Evolutionary conservation across 768 basidiomycete species (phyloP), one percentile per base, ranked within the genome.

Genomic region (Pholiota microspora): DNA sequence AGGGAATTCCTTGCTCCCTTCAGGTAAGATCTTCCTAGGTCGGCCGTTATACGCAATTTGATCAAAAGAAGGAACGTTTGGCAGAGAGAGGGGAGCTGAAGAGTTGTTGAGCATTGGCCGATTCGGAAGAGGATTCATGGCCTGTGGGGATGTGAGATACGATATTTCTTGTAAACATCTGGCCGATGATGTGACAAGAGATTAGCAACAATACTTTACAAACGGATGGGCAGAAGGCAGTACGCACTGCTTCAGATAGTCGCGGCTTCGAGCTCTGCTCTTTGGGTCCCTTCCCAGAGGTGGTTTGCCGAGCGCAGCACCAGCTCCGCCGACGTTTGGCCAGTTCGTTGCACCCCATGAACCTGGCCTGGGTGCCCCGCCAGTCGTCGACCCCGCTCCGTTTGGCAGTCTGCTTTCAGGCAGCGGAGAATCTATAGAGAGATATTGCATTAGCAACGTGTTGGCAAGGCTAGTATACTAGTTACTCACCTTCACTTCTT

Each of bases 81-180:
- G 86, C 53, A 89, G 73, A 34, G 84, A 74, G 57, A 88, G 76
- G 32, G 85, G 80, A 51, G 86, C 78, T 45, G 81, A 76, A 25
- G 85, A 69, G 64, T 84, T 89, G 62, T 80, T 84, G 54, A 86
- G 71, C 53, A 93, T 77, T 2, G 92, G 89, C 62, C 92, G 84
- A 56, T 93, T 90, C 2, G 94, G 94, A 48, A 98, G 78, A 40
- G 97, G 97, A 68, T 99, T 99, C 82, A 98, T 88, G 5, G 97
- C 95, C 69, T 97, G 92, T 0, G 94, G 88, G 0, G 96, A 98
- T 1, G 97, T 99, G 51, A 99, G 77, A 71, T 99, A 99, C 10
- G 92, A 92, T 61, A 99, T 91, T 78, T 99, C 97, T 74, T 98
- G 97, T 5, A 15, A 16, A 21, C 18, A 45, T 2, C 1, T 35